These are phyloP conservation scores for Euclidium syriacum DNA, from an alignment of 345 rosid genomes.

Conservation along the genomic window DNA sequence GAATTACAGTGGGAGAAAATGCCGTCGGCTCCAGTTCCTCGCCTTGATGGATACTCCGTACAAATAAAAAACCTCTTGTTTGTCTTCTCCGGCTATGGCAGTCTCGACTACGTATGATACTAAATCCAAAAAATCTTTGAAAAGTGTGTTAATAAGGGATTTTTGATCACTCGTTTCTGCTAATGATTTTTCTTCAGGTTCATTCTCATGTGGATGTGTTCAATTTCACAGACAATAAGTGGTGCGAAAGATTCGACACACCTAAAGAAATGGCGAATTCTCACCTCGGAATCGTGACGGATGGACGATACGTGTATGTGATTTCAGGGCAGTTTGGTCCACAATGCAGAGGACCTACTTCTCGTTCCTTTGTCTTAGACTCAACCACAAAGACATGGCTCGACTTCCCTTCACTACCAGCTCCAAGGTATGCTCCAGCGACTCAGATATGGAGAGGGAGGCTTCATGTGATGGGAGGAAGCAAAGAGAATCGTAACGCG, in stretches of 20 bases:
- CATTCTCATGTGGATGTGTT: conserved; percentile 83
- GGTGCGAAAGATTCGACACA: conserved; percentile 53
- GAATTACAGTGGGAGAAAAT: conserved; percentile 70
- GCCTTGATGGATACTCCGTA: conserved; percentile 71
- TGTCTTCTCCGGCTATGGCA: conserved; percentile 66
- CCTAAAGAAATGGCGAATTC: conserved; percentile 86
- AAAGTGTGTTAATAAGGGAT: not conserved
- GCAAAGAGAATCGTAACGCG: conserved; percentile 78
- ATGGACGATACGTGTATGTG: conserved; percentile 63
- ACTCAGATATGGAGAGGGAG: conserved; percentile 94
- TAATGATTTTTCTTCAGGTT: conserved; percentile 39
- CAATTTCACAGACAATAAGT: conserved; percentile 54
- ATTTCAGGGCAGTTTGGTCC: conserved; percentile 81
- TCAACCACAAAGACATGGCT: conserved; percentile 54
- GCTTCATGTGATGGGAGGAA: conserved; percentile 88
- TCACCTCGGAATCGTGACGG: conserved; percentile 68
- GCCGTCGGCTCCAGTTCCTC: conserved; percentile 82
- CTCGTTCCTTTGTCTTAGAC: conserved; percentile 56
- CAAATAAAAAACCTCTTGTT: conserved; percentile 67
- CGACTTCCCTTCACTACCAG: conserved; percentile 56
- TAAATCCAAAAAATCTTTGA: not conserved
- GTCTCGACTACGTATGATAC: conserved; percentile 51
- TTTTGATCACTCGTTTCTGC: not conserved
- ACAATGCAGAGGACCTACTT: conserved; percentile 64
- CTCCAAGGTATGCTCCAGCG: conserved; percentile 83